Conservation (phyloP, 345 rosid genomes). For the Camelina laxa region DNA sequence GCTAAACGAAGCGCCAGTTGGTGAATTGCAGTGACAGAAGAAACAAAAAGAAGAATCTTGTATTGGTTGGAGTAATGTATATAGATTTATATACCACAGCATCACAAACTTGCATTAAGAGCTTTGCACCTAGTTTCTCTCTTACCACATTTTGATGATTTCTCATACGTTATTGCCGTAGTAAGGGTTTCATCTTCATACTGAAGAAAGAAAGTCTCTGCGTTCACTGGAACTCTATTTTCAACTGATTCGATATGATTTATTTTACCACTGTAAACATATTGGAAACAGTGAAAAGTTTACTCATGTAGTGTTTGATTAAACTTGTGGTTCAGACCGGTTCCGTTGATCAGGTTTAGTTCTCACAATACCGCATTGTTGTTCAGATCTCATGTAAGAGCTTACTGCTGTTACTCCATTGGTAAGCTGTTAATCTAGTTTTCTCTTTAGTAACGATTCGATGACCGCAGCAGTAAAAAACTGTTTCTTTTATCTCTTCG, state of each 20-base stretch:
- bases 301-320: not conserved
- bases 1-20: conserved; percentile 99
- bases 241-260: not conserved
- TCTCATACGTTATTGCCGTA: not conserved
- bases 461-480: not conserved
- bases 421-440: not conserved
- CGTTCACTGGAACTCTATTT: conserved; percentile 8
- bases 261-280: not conserved
- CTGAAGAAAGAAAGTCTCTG: conserved; percentile 19
- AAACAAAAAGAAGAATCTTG: conserved; percentile 10
- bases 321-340: not conserved
- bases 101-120: conserved; percentile 19
- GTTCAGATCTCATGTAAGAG: not conserved
- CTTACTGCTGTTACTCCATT: not conserved
- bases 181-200: conserved; percentile 22
- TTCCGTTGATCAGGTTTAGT: not conserved
- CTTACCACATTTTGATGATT: conserved; percentile 7
- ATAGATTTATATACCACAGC: conserved; percentile 39
- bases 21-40: conserved; percentile 65
- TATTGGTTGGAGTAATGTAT: conserved; percentile 37
- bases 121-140: not conserved
- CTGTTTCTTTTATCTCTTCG: no score
- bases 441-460: not conserved
- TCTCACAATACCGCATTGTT: not conserved
- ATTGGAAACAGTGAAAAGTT: not conserved